These are phyloP conservation scores for Ceratocystis alfenasii DNA, from an alignment of 2,329 filamentous ascomycete species.

Conservation along the genomic window DNA sequence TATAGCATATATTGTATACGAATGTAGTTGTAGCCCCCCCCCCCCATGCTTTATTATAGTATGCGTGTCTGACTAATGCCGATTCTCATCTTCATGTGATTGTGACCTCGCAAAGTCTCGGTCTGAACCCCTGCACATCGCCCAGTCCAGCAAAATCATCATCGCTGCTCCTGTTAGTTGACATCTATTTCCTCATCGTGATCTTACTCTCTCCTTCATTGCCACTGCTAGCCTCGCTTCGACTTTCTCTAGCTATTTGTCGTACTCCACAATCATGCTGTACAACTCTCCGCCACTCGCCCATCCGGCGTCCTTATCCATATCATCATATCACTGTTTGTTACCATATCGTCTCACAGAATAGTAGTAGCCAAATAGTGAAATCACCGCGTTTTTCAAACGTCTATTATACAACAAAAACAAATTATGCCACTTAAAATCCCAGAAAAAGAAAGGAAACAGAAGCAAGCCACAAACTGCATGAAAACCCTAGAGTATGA, in stretches of 20 bases:
- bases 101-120: neutral
- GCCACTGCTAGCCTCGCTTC: neutral
- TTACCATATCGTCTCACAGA: neutral
- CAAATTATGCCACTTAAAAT: neutral
- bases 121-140: neutral
- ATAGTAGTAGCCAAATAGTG: neutral
- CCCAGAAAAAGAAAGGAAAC: neutral
- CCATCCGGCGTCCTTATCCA: neutral
- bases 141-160: too few relatives aligned
- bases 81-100: neutral
- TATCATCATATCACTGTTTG: neutral
- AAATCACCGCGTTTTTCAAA: neutral
- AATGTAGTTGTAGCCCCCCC: too few relatives aligned
- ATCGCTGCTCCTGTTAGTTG: too few relatives aligned
- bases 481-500: slow-evolving; percentile 1
- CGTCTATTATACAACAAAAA: neutral
- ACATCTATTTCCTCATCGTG: too few relatives aligned
- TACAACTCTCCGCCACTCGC: neutral
- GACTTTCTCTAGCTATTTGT: neutral
- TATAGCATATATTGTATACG: too few relatives aligned
- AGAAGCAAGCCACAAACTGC: neutral
- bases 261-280: neutral
- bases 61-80: neutral
- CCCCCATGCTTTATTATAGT: too few relatives aligned
- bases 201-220: too few relatives aligned